These are phyloP conservation scores for Quercus gilva DNA, from an alignment of 306 rosid genomes.

Conservation along the genomic window DNA sequence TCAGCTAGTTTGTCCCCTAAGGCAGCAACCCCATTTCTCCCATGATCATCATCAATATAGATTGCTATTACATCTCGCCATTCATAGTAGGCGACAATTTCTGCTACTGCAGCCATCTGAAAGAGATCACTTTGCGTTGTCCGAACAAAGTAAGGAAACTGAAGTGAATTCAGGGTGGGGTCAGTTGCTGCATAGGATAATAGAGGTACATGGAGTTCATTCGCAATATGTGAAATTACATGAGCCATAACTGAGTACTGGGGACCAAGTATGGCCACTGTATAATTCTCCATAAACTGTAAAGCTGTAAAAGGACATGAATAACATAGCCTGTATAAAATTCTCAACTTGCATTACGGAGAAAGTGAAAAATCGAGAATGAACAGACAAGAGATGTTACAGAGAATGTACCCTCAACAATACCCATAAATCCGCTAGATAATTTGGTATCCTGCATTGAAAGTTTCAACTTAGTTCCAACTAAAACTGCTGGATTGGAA, in stretches of 20 bases:
- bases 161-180: slow-evolving; percentile 89
- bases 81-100: slow-evolving; percentile 50
- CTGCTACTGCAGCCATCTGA: slow-evolving; percentile 86
- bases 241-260: slow-evolving; percentile 82
- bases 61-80: slow-evolving; percentile 91
- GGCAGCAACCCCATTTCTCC: slow-evolving; percentile 79
- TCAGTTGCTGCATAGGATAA: slow-evolving; percentile 77
- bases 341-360: neutral
- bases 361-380: neutral
- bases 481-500: slow-evolving; percentile 29
- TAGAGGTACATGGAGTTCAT: slow-evolving; percentile 80
- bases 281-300: slow-evolving; percentile 57
- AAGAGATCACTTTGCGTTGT: slow-evolving; percentile 65
- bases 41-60: slow-evolving; percentile 81
- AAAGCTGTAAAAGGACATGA: slow-evolving; percentile 47
- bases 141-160: slow-evolving; percentile 81
- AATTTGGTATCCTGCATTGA: slow-evolving; percentile 36
- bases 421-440: slow-evolving; percentile 50
- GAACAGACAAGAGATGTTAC: neutral
- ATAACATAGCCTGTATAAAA: neutral
- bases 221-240: slow-evolving; percentile 82
- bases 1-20: slow-evolving; percentile 73
- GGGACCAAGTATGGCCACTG: slow-evolving; percentile 93
- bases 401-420: slow-evolving; percentile 39
- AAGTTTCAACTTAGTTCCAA: slow-evolving; percentile 42